A percentile compares a stretch with the other conserved stretches of the same genome.
phyloP scores from a whole-genome alignment of 2,329 filamentous ascomycete species.

The Fusarium keratoplasticum region DNA sequence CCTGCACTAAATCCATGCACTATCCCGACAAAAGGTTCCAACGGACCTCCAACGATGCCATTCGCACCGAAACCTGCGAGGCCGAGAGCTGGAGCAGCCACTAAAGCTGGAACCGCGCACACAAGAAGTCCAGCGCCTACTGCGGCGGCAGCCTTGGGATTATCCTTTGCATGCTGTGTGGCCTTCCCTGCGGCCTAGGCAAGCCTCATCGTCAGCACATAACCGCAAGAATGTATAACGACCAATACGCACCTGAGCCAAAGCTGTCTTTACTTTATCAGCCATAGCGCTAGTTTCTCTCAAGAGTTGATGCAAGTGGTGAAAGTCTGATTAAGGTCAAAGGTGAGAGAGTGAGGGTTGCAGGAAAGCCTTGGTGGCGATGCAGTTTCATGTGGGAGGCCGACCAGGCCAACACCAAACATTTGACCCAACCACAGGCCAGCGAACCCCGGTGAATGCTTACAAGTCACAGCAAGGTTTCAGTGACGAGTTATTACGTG shows the following conservation, averaged over 20 bases:
- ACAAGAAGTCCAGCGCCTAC: conserved; percentile 13
- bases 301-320: not conserved
- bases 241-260: not conserved
- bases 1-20: not conserved
- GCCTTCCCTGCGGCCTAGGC: conserved; percentile 2
- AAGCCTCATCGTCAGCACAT: not conserved
- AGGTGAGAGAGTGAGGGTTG: not conserved
- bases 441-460: not conserved
- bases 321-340: not conserved
- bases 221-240: not conserved
- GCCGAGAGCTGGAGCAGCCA: conserved; percentile 21
- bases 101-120: conserved; percentile 18
- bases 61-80: conserved; percentile 31
- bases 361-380: not conserved
- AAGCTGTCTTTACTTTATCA: not conserved
- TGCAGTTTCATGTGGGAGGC: not conserved
- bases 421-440: not conserved
- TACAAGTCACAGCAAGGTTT: not conserved
- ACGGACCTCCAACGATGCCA: conserved; percentile 33
- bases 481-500: not conserved
- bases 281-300: not conserved
- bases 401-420: not conserved
- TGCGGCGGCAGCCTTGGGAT: not conserved
- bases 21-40: not conserved
- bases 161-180: not conserved